Base-by-base conservation (phyloP, 805 yeast species). In the Lachancea dasiensis region DNA sequence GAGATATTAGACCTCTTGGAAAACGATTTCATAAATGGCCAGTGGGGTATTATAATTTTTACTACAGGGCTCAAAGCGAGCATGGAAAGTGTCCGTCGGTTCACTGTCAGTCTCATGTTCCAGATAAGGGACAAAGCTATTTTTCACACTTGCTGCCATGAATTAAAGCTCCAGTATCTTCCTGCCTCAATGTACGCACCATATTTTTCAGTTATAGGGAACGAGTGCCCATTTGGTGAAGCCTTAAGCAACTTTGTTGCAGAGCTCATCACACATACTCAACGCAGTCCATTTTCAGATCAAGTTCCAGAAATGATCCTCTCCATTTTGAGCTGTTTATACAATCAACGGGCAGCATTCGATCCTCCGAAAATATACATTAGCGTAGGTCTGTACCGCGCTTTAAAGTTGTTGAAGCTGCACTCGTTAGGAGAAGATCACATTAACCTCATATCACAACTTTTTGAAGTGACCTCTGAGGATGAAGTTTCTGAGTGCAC, bases 61-160 rank as follows among this genome's bases (percentile, higher is more conserved):
- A 72, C 86, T 4, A 81, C 86, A 11, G 95, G 94, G 0, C 70
- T 85, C 47, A 73, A 68, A 34, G 86, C 89, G 0, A 70, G 85
- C 1, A 77, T 81, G 77, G 95, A 85, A 41, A 72, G 86, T 5
- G 86, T 87, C 1, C 66, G 89, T 41, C 77, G 75, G 47, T 77
- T 75, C 48, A 64, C 84, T 1, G 56, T 81, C 46, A 66, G 69
- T 2, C 51, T 84, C 31, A 63, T 85, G 30, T 68, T 81, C 27
- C 61, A 72, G 7, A 64, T 85, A 21, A 56, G 67, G 22, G 65
- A 75, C 45, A 61, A 78, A 35, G 47, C 63, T 17, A 48, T 75
- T 31, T 67, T 81, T 60, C 56, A 75, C 42, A 52, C 66, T 29
- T 60, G 61, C 11, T 64, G 72, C 14, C 13, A 27, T 3, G 44